Base-by-base conservation (phyloP, 1,284 basidiomycete genomes). In the Cutaneotrichosporon sp. region DNA sequence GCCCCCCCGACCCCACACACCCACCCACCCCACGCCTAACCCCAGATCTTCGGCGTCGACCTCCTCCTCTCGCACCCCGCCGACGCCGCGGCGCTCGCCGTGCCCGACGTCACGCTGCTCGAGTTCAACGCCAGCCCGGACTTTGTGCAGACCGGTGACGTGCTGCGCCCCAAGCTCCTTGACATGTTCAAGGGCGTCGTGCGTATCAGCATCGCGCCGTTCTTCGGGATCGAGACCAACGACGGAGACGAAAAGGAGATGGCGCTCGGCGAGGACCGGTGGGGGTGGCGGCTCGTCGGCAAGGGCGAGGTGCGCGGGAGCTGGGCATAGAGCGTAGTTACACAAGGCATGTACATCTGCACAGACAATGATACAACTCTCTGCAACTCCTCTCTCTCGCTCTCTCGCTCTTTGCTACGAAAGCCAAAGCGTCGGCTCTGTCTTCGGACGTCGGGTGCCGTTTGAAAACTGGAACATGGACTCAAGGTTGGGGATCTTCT, bases 71-170 rank as follows among this genome's bases (percentile, higher is more conserved):
- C 87, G 7, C 84, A 87, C 69, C 75, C 74, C 33, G 16, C 29
- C 4, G 5, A 18, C 5, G 38, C 20, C 6, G 45, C 31, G 4
- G 11, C 31, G 1, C 85, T 90, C 60, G 84, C 72, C 0, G 57
- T 60, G 13, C 79, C 79, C 0, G 64, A 85, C 66, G 87, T 92
- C 3, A 88, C 89, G 62, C 81, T 98, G 4, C 83, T 98, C 29
- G 95, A 98, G 76, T 84, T 97, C 72, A 98, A 98, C 75, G 89
- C 95, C 22, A 95, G 97, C 69, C 95, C 95, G 2, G 95, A 97
- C 58, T 97, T 98, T 67, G 91, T 95, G 70, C 86, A 97, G 66
- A 95, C 92, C 0, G 97, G 95, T 1, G 83, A 87, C n/a, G 84
- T 90, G 43, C 81, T 98, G 0, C 65, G 72, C 47, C 84, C 85